Percentiles rank a stretch among this genome's conserved stretches.
These are phyloP conservation scores for Solanum phureja DNA, from an alignment of 257 asterid species.

Conservation along the genomic window DNA sequence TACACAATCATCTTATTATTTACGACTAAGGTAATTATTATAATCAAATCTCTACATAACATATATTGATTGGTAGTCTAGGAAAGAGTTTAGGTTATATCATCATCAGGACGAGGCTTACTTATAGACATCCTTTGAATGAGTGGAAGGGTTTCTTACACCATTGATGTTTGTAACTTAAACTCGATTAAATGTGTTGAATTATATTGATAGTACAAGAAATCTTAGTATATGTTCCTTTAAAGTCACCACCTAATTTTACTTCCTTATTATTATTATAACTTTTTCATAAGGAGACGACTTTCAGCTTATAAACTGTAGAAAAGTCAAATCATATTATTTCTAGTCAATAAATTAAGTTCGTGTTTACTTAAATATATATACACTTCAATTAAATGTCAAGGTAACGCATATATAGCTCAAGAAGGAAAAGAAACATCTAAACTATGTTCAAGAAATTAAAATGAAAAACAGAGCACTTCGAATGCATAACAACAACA, in stretches of 20 bases:
- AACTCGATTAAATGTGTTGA: not conserved
- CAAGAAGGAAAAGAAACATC: not conserved
- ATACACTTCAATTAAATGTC: not conserved
- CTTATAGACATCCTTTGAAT: not conserved
- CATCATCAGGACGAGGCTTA: too few relatives aligned
- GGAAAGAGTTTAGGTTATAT: too few relatives aligned
- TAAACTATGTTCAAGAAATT: not conserved
- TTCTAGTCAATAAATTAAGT: not conserved
- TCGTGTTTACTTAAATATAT: not conserved
- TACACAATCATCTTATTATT: too few relatives aligned
- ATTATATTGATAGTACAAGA: not conserved
- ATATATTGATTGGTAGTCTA: too few relatives aligned
- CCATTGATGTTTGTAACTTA: too few relatives aligned
- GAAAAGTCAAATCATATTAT: not conserved
- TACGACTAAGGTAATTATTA: not conserved
- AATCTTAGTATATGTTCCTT: not conserved
- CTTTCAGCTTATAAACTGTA: not conserved
- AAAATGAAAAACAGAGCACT: not conserved
- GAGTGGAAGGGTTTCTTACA: not conserved
- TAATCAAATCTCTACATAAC: too few relatives aligned
- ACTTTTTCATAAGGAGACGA: not conserved
- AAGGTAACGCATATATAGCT: not conserved
- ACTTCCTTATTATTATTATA: too few relatives aligned
- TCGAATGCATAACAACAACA: not conserved
- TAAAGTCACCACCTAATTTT: not conserved